Base-by-base conservation (phyloP, 2,329 filamentous ascomycete species). In the Epichloe gansuensis region DNA sequence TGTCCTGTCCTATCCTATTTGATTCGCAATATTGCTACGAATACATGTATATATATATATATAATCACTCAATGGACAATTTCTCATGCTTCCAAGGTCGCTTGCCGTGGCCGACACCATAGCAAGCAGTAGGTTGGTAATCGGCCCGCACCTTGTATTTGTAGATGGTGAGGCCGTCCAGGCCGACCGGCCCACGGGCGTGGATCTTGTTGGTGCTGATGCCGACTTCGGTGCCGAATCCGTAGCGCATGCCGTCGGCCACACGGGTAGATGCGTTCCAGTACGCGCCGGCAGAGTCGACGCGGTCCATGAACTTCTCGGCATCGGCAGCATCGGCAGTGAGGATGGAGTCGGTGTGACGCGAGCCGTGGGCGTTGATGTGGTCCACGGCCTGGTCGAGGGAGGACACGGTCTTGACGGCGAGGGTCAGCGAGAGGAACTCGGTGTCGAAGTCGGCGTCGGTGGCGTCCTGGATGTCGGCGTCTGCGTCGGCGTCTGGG, bases 171-270 rank as follows among this genome's bases (percentile, higher is more conserved):
- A 98, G 70, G 0, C 93, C 93, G 64, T 97, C 93, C 50, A 98
- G 72, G 1, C 93, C 93, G 5, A 98, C 93, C 0, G 93, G 93
- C 0, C 93, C 93, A 49, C 93, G 76, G 1, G 88, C 87, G 66
- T 98, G 93, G 57, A 98, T 95, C 74, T 97, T 98, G 74, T 96
- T 98, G 48, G 93, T 98, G 71, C 87, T 94, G 69, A 98, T 97
- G 51, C 93, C 93, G 25, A 98, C 93, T 71, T 98, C 93, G 0
- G 93, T 97, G 47, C 93, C 93, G 69, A 98, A 98, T 7, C 93
- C 93, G 66, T 94, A 97, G 42, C 93, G 79, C 86, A 95, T 96
- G 7, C 93, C 93, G 66, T 98, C 93, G 5, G 90, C 89, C 71
- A 98, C 91, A 49, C 93, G 81, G 8, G 89, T 95, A 25, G 88